Base-by-base conservation (phyloP, 106 monocot species). In the Allium cepa region DNA sequence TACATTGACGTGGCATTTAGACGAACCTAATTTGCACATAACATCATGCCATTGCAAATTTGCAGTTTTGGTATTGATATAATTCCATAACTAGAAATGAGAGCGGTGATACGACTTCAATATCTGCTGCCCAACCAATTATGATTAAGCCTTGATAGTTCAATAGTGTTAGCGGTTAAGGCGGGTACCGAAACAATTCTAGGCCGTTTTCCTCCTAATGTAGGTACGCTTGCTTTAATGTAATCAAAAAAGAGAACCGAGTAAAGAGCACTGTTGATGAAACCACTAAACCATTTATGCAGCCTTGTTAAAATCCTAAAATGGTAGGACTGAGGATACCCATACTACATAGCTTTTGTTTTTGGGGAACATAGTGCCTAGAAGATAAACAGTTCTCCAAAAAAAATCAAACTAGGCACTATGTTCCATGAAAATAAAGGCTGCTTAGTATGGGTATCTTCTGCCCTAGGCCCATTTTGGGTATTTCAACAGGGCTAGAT, bases 271-370 rank as follows among this genome's bases (percentile, higher is more conserved):
- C 82, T 88, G 72, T 88, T 84, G 12, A 88, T 84, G 13, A 88
- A 81, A 56, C 88, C 88, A 53, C 88, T 88, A 17, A 88, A 64
- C 84, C 88, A 88, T 72, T 88, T 88, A 88, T 79, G 84, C 84
- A 88, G 48, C 88, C 88, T 47, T 82, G 84, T 66, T 88, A 84
- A 60, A 88, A 88, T 53, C 84, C 88, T 84, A 88, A 27, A 82
- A 84, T 2, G 81, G 82, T 50, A 88, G 58, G n/a, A 81, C 81
- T 46, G 84, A 76, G 48, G 82, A 79, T 26, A 88, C 88, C 84
- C 88, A 88, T 4, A 88, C 82, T 8, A 88, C 88, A 73, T 88
- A 84, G 4, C 88, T 84, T 7, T 84, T 79, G 48, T 88, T 84
- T 50, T 88, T 84, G 8, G 88, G 88, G 71, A 88, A 88, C 84